phyloP scores from a whole-genome alignment of 2,329 filamentous ascomycete genomes.

The Sclerotinia subarctica region DNA sequence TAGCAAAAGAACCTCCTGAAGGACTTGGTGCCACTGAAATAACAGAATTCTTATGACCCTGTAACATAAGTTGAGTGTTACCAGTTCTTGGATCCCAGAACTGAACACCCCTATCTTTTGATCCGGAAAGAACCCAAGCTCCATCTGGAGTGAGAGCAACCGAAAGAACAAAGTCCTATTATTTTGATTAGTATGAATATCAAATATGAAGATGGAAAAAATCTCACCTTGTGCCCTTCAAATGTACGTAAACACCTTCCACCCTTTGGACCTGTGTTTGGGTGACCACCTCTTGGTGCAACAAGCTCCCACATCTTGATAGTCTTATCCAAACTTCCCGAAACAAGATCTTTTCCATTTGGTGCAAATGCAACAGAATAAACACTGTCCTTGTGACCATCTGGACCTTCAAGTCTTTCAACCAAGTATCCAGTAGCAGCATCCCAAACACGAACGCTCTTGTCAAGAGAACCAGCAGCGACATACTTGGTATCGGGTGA shows the following conservation, averaged over 20 bases:
- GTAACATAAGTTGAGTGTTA: slow-evolving; percentile 94
- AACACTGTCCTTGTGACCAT: slow-evolving; percentile 95
- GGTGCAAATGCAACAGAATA: slow-evolving; percentile 96
- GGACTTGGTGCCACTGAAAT: slow-evolving; percentile 96
- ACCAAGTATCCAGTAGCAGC: slow-evolving; percentile 80
- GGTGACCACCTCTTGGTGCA: slow-evolving; percentile 63
- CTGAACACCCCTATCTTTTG: slow-evolving; percentile 94
- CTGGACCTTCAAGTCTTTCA: slow-evolving; percentile 86
- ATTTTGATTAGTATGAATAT: slow-evolving; percentile 25
- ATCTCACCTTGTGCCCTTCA: slow-evolving; percentile 83
- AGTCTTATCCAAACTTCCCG: slow-evolving; percentile 92
- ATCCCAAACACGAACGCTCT: slow-evolving; percentile 98
- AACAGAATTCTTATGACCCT: slow-evolving; percentile 98
- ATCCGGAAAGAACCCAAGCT: slow-evolving; percentile 93
- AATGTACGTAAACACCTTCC: slow-evolving; percentile 96
- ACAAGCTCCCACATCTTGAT: slow-evolving; percentile 99
- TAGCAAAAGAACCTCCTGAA: slow-evolving; percentile 79
- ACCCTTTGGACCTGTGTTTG: slow-evolving; percentile 68
- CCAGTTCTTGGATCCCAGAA: slow-evolving; percentile 98
- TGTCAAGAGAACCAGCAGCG: slow-evolving; percentile 90
- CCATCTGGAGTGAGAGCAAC: slow-evolving; percentile 93
- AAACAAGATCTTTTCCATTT: slow-evolving; percentile 87
- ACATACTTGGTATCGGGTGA: slow-evolving; percentile 93
- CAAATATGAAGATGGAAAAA: not conserved
- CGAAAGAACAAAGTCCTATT: slow-evolving; percentile 88